A percentile compares a stretch with the other conserved stretches of the same genome.
Conservation (phyloP, 768 basidiomycete genomes). For the Crassisporium funariophilum region DNA sequence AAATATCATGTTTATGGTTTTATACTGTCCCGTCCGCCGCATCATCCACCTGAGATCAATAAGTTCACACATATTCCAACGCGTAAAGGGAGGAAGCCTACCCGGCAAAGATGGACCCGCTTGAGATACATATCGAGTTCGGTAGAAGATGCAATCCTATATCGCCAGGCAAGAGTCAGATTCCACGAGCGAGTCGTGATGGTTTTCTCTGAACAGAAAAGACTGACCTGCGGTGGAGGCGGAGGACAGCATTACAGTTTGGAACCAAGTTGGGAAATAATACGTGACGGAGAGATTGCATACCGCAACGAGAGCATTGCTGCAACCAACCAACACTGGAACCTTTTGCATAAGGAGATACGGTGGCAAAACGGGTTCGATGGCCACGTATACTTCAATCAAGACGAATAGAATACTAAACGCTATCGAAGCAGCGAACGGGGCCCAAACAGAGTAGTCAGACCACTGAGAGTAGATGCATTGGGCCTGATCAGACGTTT, state of each 20-base stretch:
- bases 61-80: neutral
- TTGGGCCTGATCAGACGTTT: neutral
- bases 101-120: slow-evolving; percentile 68
- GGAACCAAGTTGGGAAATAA: slow-evolving; percentile 85
- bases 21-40: slow-evolving; percentile 66
- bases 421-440: slow-evolving; percentile 42
- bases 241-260: slow-evolving; percentile 71
- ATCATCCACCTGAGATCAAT: slow-evolving; percentile 48
- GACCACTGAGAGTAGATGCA: slow-evolving; percentile 60
- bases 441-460: slow-evolving; percentile 47
- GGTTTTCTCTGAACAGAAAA: too few relatives aligned
- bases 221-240: slow-evolving; percentile 52
- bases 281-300: slow-evolving; percentile 81
- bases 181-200: neutral
- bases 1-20: slow-evolving; percentile 58
- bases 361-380: slow-evolving; percentile 75
- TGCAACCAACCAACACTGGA: slow-evolving; percentile 70
- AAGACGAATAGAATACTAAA: slow-evolving; percentile 56
- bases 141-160: slow-evolving; percentile 63
- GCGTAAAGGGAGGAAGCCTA: slow-evolving; percentile 2
- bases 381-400: slow-evolving; percentile 63
- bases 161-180: neutral
- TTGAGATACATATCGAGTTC: slow-evolving; percentile 60
- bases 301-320: slow-evolving; percentile 72
- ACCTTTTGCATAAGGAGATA: slow-evolving; percentile 64